These are phyloP conservation scores for Lasiosphaeria miniovina DNA, from an alignment of 495 filamentous ascomycete genomes.

Conservation along the genomic window DNA sequence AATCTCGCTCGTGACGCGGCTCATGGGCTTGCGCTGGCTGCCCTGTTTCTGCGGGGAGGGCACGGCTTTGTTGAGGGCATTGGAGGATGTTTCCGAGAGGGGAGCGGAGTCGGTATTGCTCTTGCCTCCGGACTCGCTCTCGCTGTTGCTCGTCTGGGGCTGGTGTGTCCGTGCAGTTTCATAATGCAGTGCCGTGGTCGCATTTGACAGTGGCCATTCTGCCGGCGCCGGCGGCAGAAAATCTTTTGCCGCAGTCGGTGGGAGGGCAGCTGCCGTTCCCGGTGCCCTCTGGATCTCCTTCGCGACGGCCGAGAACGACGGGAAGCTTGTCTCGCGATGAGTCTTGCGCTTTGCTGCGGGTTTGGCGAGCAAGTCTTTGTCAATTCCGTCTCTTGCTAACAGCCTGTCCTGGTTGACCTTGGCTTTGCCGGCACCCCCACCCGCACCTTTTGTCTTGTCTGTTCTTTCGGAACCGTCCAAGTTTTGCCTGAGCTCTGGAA, in stretches of 20 bases:
- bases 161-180: slow-evolving; percentile 40
- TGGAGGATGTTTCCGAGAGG: slow-evolving; percentile 40
- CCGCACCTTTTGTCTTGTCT: background rate
- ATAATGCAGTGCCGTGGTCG: slow-evolving; percentile 24
- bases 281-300: too few species aligned
- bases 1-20: slow-evolving; percentile 36
- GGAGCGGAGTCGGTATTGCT: slow-evolving; percentile 21
- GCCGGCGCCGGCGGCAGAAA: background rate
- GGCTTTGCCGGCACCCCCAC: slow-evolving; percentile 1
- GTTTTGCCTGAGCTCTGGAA: slow-evolving; percentile 34
- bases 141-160: slow-evolving; percentile 11
- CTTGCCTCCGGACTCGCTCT: slow-evolving; percentile 12
- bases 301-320: slow-evolving; percentile 10
- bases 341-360: slow-evolving; percentile 15
- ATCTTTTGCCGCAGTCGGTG: too few species aligned
- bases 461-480: slow-evolving; percentile 8
- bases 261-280: too few species aligned
- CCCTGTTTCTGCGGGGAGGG: slow-evolving; percentile 16
- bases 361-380: slow-evolving; percentile 25
- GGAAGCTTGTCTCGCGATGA: slow-evolving; percentile 19
- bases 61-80: slow-evolving; percentile 36
- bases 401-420: slow-evolving; percentile 8
- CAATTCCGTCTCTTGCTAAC: slow-evolving; percentile 8
- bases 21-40: slow-evolving; percentile 13
- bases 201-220: slow-evolving; percentile 11